Conservation (phyloP, 192 early-diverging fungal genomes). For the Diversispora epigaea region DNA sequence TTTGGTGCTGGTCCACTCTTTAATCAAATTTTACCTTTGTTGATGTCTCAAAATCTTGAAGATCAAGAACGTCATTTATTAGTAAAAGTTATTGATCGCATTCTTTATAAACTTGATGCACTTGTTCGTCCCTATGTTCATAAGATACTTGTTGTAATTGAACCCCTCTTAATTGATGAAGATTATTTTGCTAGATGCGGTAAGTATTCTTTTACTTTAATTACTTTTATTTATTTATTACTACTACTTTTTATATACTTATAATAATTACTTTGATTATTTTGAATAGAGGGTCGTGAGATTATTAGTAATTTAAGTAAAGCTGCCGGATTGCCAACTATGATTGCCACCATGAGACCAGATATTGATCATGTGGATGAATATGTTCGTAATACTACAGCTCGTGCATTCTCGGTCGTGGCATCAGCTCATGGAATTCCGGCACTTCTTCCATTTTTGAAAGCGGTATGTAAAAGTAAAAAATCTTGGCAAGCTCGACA, state of each 20-base stretch:
- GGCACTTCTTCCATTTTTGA: slow-evolving; percentile 89
- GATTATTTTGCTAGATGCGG: slow-evolving; percentile 89
- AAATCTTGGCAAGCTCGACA: slow-evolving; percentile 99
- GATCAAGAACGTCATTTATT: slow-evolving; percentile 98
- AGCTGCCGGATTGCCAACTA: slow-evolving; percentile 94
- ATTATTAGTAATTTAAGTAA: slow-evolving; percentile 97
- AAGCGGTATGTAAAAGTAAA: slow-evolving; percentile 90
- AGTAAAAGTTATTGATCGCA: slow-evolving; percentile 97
- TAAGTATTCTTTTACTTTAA: not conserved
- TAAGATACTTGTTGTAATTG: slow-evolving; percentile 98
- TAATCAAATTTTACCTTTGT: slow-evolving; percentile 91
- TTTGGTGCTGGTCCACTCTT: slow-evolving; percentile 94
- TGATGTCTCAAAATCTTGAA: slow-evolving; percentile 97
- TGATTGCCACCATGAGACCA: slow-evolving; percentile 99
- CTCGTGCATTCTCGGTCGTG: slow-evolving; percentile 95
- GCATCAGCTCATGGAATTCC: slow-evolving; percentile 96
- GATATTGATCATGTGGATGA: slow-evolving; percentile 94
- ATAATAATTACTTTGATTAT: not conserved
- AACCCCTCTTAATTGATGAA: slow-evolving; percentile 95
- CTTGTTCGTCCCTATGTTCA: slow-evolving; percentile 95
- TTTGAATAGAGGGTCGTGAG: slow-evolving; percentile 85
- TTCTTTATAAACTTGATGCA: slow-evolving; percentile 94
- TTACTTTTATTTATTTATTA: not conserved
- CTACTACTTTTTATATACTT: not conserved
- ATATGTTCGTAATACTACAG: slow-evolving; percentile 97